These are phyloP conservation scores for Podospora fimiseda DNA, from an alignment of 495 filamentous ascomycete species.

Conservation along the genomic window DNA sequence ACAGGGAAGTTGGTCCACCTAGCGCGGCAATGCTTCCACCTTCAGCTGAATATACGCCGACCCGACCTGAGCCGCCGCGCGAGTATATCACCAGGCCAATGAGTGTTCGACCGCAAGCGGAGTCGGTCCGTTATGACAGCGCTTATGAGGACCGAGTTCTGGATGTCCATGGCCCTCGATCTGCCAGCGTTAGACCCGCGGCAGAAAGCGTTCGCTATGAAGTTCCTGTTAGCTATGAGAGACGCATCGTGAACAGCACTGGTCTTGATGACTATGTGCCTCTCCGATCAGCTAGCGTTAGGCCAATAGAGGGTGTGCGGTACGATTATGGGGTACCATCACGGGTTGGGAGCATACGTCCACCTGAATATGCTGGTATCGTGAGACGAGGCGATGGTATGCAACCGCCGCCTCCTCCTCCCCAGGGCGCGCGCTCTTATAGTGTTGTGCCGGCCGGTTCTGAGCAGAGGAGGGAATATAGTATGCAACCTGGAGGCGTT, in stretches of 20 bases:
- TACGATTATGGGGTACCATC: conserved; percentile 10
- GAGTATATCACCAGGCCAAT: conserved; percentile 51
- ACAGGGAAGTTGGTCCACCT: conserved; percentile 47
- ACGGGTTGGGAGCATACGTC: conserved; percentile 37
- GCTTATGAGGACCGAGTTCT: conserved; percentile 35
- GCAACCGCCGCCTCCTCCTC: conserved; percentile 15
- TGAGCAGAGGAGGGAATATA: conserved; percentile 29
- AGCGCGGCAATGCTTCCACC: conserved; percentile 33
- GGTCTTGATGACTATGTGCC: conserved; percentile 22
- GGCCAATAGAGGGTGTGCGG: conserved; percentile 21
- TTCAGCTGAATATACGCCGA: conserved; percentile 37
- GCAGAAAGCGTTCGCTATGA: conserved; percentile 48
- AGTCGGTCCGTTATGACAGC: conserved; percentile 14
- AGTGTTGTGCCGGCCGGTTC: conserved; percentile 33
- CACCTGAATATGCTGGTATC: conserved; percentile 31
- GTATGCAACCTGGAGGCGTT: conserved; percentile 19
- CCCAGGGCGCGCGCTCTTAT: conserved; percentile 30
- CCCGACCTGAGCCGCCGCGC: conserved; percentile 38
- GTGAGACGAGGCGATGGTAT: conserved; percentile 28
- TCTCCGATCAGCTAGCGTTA: conserved; percentile 23
- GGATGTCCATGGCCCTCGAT: conserved; percentile 43
- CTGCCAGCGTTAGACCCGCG: conserved; percentile 50
- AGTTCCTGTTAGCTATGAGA: conserved; percentile 30
- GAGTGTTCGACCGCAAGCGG: conserved; percentile 48
- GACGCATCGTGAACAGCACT: conserved; percentile 42